Conservation (phyloP, 2,329 filamentous ascomycete species). For the Aspergillus hortae region DNA sequence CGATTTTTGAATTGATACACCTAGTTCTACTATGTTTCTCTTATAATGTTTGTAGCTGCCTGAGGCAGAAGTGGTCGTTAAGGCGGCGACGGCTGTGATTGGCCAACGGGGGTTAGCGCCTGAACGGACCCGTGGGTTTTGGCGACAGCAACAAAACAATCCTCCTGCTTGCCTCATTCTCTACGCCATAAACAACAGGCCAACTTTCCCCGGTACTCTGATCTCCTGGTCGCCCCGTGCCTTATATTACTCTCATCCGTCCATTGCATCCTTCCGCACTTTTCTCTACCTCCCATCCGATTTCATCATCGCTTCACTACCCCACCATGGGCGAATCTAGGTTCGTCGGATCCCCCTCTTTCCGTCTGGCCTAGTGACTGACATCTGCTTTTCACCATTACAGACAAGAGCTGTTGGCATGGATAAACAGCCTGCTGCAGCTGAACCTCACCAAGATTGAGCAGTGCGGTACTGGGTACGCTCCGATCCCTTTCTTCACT, state of each 20-base stretch:
- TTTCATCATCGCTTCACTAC: constrained; percentile 18
- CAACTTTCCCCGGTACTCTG: neutral
- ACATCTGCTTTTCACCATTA: constrained; percentile 8
- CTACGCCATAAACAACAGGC: constrained; percentile 12
- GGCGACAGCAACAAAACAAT: constrained; percentile 25
- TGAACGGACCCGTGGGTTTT: constrained; percentile 21
- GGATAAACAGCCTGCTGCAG: constrained; percentile 96
- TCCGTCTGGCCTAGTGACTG: constrained; percentile 14
- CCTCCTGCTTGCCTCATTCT: constrained; percentile 11
- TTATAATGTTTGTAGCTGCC: constrained; percentile 4
- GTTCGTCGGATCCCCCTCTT: constrained; percentile 35
- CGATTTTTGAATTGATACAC: constrained; percentile 11
- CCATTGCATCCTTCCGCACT: constrained; percentile 2
- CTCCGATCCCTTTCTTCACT: constrained; percentile 8
- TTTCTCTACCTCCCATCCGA: neutral
- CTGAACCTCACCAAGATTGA: constrained; percentile 98
- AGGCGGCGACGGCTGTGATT: constrained; percentile 13
- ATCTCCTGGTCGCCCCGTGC: neutral
- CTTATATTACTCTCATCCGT: constrained; percentile 2
- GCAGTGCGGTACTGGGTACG: constrained; percentile 96
- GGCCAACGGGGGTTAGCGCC: constrained; percentile 17
- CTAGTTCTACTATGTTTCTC: neutral
- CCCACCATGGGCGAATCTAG: constrained; percentile 63
- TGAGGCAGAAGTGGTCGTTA: constrained; percentile 2
- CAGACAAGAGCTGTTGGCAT: constrained; percentile 93